Conservation (phyloP, 192 early-diverging fungal species). For the Gaertneriomyces sp. region DNA sequence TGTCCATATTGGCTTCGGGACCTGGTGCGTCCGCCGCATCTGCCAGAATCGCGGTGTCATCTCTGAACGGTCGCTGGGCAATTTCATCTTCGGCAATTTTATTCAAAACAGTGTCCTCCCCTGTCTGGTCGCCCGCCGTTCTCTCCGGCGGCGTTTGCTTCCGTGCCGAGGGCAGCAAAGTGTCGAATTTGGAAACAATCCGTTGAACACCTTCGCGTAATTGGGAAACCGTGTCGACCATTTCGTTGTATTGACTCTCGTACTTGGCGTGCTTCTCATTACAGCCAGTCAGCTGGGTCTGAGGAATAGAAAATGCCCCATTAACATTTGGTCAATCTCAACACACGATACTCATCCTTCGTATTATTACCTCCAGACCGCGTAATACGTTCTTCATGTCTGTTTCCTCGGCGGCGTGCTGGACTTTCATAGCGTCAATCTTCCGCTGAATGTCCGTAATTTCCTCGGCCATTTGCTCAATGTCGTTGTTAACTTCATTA, state of each 20-base stretch:
- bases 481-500: constrained; percentile 62
- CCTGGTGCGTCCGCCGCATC: too few relatives aligned
- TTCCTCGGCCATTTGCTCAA: constrained; percentile 55
- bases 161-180: too few relatives aligned
- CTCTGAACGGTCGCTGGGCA: too few relatives aligned
- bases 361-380: constrained; percentile 36
- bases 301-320: neutral
- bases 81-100: too few relatives aligned
- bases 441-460: constrained; percentile 49
- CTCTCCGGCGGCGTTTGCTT: too few relatives aligned
- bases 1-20: too few relatives aligned
- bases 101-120: too few relatives aligned
- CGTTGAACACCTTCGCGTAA: constrained; percentile 39
- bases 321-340: neutral
- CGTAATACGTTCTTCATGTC: constrained; percentile 38
- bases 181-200: constrained; percentile 35
- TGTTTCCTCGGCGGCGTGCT: constrained; percentile 42
- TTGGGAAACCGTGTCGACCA: constrained; percentile 30
- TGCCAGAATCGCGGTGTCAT: too few relatives aligned
- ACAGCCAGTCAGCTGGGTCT: constrained; percentile 35
- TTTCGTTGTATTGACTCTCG: constrained; percentile 44
- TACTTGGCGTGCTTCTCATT: constrained; percentile 31
- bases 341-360: neutral
- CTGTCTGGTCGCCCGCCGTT: too few relatives aligned
- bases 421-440: constrained; percentile 45